A percentile compares a stretch with the other conserved stretches of the same genome.
These are phyloP conservation scores for Hirschioporus abietinus DNA, from an alignment of 768 basidiomycete species.

Conservation along the genomic window DNA sequence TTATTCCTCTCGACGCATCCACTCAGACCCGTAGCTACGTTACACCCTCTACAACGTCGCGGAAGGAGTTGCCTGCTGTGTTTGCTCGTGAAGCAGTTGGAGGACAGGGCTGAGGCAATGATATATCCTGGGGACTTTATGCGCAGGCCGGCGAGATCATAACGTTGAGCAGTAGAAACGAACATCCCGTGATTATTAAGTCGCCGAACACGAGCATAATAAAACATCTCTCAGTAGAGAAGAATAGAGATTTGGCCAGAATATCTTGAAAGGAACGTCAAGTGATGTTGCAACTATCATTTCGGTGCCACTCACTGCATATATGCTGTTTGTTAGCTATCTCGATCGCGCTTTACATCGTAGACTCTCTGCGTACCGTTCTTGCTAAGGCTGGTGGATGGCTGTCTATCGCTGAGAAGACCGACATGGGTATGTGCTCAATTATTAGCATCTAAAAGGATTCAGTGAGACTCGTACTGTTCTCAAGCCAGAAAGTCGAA, in stretches of 20 bases:
- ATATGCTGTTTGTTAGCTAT: too few relatives aligned
- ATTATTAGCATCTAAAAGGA: slow-evolving; percentile 71
- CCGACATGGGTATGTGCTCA: too few relatives aligned
- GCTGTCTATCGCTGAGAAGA: too few relatives aligned
- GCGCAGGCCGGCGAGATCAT: slow-evolving; percentile 54
- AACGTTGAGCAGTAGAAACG: slow-evolving; percentile 80
- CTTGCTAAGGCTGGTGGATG: too few relatives aligned
- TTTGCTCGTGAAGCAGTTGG: slow-evolving; percentile 59
- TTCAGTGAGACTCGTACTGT: background rate
- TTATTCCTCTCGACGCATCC: slow-evolving; percentile 72
- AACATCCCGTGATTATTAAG: slow-evolving; percentile 65
- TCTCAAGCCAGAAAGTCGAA: background rate
- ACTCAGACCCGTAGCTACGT: slow-evolving; percentile 74
- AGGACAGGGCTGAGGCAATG: slow-evolving; percentile 47
- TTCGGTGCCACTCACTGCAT: too few relatives aligned
- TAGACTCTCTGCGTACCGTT: too few relatives aligned
- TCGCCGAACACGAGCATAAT: slow-evolving; percentile 94
- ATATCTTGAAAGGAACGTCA: slow-evolving; percentile 89
- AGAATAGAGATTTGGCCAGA: slow-evolving; percentile 66
- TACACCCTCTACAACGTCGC: slow-evolving; percentile 68
- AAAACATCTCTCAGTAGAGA: slow-evolving; percentile 52
- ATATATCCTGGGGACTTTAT: slow-evolving; percentile 27
- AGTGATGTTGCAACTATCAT: slow-evolving; percentile 85
- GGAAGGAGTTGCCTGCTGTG: slow-evolving; percentile 70
- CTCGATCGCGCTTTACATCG: too few relatives aligned